Evolutionary conservation across 176 grass and related monocot genomes (phyloP), one percentile per base, ranked within the genome.

Genomic region (Olyra latifolia): DNA sequence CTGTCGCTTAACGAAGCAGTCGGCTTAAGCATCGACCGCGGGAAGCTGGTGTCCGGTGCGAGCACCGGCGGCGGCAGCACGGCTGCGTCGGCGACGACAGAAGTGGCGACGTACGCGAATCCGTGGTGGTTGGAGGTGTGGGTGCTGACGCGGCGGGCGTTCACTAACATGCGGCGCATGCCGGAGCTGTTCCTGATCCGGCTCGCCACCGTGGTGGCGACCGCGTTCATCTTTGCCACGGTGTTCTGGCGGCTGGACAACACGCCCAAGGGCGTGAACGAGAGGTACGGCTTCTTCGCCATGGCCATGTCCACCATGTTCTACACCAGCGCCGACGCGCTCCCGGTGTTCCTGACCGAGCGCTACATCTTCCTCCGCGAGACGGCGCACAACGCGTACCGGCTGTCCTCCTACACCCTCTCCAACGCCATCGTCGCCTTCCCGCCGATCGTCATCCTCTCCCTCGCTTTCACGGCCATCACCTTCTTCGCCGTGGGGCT

Each of bases 251-350:
- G 71, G 24, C 88, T 97, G 9, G 90, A 97, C 90, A 87, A 85
- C 76, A 88, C 90, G 1, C 93, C 90, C 17, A 93, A 91, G 70
- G 90, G 90, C 6, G 85, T 77, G 43, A 84, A 85, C 24, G 90
- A 97, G 66, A 71, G 90, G 44, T 84, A 89, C 40, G 90, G 93
- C 23, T 97, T 97, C 82, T 93, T 97, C 69, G 90, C 88, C 79
- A 93, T 93, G 11, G 90, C 66, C 66, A 90, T 97, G 90, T 87
- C 85, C 50, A 97, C 90, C 66, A 91, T 97, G 90, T 97, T 93
- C 83, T 97, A 89, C 82, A 87, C 93, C 6, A 89, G 86, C 78
- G 86, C 88, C 7, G 93, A 97, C 66, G 93, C 90, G 54, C 83
- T 97, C 1, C 93, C 93, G 3, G 90, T 97, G 49, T 97, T 97